These are phyloP conservation scores for Suillus brevipes DNA, from an alignment of 768 basidiomycete genomes.

Conservation along the genomic window DNA sequence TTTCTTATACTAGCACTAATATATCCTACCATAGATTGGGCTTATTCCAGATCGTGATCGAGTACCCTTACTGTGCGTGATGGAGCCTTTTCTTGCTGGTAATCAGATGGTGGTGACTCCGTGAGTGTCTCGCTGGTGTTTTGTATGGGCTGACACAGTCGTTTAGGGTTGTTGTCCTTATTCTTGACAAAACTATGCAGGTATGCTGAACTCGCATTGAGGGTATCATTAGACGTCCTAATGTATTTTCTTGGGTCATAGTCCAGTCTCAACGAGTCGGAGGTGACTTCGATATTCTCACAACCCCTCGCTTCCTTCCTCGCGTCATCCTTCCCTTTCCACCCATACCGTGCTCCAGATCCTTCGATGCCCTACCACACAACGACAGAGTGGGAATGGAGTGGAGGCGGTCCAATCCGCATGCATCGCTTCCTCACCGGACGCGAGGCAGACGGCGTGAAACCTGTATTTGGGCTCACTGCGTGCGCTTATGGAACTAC, in stretches of 20 bases:
- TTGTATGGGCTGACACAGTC: neutral
- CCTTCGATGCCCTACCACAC: constrained; percentile 58
- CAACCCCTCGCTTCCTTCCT: constrained; percentile 81
- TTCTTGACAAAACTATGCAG: constrained; percentile 74
- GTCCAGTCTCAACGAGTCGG: constrained; percentile 78
- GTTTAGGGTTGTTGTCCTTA: constrained; percentile 77
- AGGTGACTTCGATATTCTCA: constrained; percentile 82
- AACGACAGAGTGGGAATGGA: constrained; percentile 51
- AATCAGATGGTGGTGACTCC: constrained; percentile 79
- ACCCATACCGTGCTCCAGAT: constrained; percentile 54
- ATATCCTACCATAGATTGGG: constrained; percentile 62
- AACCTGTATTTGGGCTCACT: constrained; percentile 87
- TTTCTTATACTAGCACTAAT: neutral
- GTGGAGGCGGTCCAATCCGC: constrained; percentile 42
- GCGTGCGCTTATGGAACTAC: constrained; percentile 46
- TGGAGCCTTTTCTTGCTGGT: constrained; percentile 78
- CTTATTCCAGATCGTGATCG: constrained; percentile 68
- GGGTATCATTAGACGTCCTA: constrained; percentile 14
- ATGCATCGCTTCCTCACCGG: constrained; percentile 86
- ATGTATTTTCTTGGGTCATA: constrained; percentile 27
- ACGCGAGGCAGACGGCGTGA: constrained; percentile 78
- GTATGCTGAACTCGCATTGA: constrained; percentile 36
- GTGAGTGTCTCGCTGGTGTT: constrained; percentile 46
- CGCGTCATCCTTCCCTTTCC: constrained; percentile 56
- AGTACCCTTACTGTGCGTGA: constrained; percentile 72